Evolutionary conservation across 2,329 filamentous ascomycete species (phyloP).

Genomic region (Juglanconis juglandina): DNA sequence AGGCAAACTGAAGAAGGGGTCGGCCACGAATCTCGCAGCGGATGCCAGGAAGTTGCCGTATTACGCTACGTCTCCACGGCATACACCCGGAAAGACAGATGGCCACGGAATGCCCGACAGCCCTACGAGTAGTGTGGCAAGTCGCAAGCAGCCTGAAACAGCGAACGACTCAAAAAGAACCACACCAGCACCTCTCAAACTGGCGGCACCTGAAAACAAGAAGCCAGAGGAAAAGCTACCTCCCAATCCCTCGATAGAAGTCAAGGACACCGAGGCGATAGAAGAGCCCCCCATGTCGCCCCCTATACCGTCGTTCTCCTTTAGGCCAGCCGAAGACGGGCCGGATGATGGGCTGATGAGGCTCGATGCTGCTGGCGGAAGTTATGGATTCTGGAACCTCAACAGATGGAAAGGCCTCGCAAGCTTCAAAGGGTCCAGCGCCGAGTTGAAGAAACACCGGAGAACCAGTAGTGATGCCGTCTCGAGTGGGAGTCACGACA

Average conservation of each 20-base stretch:
- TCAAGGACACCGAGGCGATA: constrained; percentile 19
- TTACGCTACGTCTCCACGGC: constrained; percentile 26
- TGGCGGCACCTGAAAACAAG: constrained; percentile 9
- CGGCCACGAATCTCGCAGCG: constrained; percentile 40
- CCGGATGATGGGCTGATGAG: constrained; percentile 35
- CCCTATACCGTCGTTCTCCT: constrained; percentile 55
- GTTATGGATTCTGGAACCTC: constrained; percentile 56
- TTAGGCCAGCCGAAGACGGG: constrained; percentile 38
- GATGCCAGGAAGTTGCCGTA: constrained; percentile 46
- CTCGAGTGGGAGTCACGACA: background rate
- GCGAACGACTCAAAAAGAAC: background rate
- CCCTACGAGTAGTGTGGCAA: constrained; percentile 19
- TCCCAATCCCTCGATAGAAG: background rate
- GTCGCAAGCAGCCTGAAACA: constrained; percentile 9
- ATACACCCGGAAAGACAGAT: background rate
- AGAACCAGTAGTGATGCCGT: constrained; percentile 13
- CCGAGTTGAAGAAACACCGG: constrained; percentile 9
- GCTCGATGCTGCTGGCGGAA: constrained; percentile 37
- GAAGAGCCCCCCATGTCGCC: constrained; percentile 32
- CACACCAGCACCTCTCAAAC: constrained; percentile 4
- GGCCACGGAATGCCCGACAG: constrained; percentile 12
- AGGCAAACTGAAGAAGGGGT: constrained; percentile 37
- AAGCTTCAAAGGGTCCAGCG: constrained; percentile 28
- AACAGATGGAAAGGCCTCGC: constrained; percentile 49
- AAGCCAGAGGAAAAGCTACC: constrained; percentile 21